A percentile compares a stretch with the other conserved stretches of the same genome.
These are phyloP conservation scores for Monosporascus sp. DNA, from an alignment of 2,329 filamentous ascomycete species.

Conservation along the genomic window DNA sequence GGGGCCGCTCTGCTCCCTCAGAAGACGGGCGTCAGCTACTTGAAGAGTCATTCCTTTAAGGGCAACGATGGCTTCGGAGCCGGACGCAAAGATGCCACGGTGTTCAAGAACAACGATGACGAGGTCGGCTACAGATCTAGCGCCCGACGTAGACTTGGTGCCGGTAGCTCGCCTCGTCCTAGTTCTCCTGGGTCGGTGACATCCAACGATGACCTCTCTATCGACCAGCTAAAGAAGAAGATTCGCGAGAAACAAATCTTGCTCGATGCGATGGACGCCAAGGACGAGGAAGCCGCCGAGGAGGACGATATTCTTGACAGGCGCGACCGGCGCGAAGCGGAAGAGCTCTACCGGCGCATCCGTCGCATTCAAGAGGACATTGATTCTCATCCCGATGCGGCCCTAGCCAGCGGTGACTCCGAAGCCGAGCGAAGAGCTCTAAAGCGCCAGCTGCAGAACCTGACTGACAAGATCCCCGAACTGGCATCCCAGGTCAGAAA, in stretches of 20 bases:
- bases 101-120: constrained; percentile 95
- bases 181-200: constrained; percentile 61
- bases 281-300: constrained; percentile 82
- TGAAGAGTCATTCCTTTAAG: constrained; percentile 92
- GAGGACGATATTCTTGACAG: constrained; percentile 90
- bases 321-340: constrained; percentile 83
- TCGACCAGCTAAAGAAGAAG: constrained; percentile 88
- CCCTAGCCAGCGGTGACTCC: constrained; percentile 66
- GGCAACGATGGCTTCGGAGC: constrained; percentile 50
- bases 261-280: constrained; percentile 92
- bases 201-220: constrained; percentile 72
- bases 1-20: constrained; percentile 89
- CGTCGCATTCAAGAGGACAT: constrained; percentile 91
- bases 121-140: constrained; percentile 90
- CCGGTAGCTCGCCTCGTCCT: constrained; percentile 71
- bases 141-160: constrained; percentile 77
- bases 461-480: constrained; percentile 86
- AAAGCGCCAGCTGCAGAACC: constrained; percentile 80
- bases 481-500: constrained; percentile 87
- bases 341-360: constrained; percentile 90
- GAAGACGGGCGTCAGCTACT: constrained; percentile 95
- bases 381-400: constrained; percentile 78
- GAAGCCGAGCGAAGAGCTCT: constrained; percentile 82
- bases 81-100: constrained; percentile 85
- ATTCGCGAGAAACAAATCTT: constrained; percentile 92